Conservation (phyloP, 164 flowering plant species). For the Echeveria elegans region DNA sequence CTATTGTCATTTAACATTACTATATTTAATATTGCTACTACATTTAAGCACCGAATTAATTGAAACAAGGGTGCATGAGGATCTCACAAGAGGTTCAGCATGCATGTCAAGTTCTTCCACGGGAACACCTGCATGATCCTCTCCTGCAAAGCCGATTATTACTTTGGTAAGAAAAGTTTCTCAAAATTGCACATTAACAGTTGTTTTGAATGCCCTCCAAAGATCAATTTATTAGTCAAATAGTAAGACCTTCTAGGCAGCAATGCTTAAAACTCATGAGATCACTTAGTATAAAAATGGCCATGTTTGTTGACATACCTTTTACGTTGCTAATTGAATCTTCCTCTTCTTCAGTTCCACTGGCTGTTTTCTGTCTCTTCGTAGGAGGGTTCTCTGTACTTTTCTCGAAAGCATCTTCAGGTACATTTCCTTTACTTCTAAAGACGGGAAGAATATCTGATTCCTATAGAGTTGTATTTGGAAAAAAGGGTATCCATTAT, state of each 20-base stretch:
- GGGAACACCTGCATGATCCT: conserved; percentile 2
- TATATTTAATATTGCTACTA: not conserved
- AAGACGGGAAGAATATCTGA: not conserved
- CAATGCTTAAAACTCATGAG: not conserved
- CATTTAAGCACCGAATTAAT: not conserved
- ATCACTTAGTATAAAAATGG: not conserved
- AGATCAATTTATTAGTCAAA: not conserved
- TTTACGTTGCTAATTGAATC: not conserved
- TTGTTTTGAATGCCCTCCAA: not conserved
- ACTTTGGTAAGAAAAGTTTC: not conserved
- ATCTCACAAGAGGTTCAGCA: conserved; percentile 31
- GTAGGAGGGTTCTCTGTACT: not conserved
- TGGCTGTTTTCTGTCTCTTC: not conserved
- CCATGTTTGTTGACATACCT: not conserved
- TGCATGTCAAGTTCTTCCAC: conserved; percentile 12
- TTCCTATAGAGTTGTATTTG: not conserved
- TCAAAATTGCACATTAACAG: not conserved
- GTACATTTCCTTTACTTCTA: not conserved
- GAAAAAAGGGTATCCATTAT: not conserved
- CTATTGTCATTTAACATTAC: conserved; percentile 21
- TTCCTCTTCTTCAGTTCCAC: not conserved
- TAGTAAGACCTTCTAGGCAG: not conserved
- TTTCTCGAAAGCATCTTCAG: not conserved
- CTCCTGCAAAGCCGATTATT: conserved; percentile 13
- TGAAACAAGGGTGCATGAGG: not conserved